These are phyloP conservation scores for Phlebiopsis gigantea DNA, from an alignment of 768 basidiomycete genomes.

Conservation along the genomic window DNA sequence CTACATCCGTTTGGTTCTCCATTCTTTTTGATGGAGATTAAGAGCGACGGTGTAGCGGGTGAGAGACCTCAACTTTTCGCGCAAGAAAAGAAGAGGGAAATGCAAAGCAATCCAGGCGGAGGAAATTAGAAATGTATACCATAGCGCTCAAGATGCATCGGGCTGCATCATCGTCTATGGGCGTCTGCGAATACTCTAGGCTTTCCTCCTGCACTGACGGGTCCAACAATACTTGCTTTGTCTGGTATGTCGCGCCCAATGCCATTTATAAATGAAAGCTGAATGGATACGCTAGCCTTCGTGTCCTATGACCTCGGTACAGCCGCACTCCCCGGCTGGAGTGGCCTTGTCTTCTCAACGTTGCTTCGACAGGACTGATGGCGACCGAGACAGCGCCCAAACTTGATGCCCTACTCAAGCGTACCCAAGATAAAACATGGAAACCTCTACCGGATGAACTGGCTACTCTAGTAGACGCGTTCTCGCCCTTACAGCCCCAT, in stretches of 20 bases:
- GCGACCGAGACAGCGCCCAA: slow-evolving; percentile 17
- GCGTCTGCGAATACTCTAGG: not conserved
- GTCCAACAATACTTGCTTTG: not conserved
- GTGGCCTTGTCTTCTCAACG: not conserved
- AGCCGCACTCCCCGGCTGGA: not conserved
- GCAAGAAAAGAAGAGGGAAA: no score
- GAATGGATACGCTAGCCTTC: not conserved
- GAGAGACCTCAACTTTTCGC: no score
- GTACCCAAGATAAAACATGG: slow-evolving; percentile 26
- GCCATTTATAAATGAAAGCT: no score
- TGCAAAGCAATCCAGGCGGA: not conserved
- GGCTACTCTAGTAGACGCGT: slow-evolving; percentile 44
- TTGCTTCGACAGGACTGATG: slow-evolving; percentile 3
- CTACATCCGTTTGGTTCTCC: no score
- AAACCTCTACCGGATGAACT: slow-evolving; percentile 50
- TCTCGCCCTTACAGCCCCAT: slow-evolving; percentile 41
- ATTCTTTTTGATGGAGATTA: no score
- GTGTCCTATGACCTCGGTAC: not conserved
- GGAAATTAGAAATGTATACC: not conserved
- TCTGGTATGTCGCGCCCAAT: no score
- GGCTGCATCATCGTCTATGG: not conserved
- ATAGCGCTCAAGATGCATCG: slow-evolving; percentile 2
- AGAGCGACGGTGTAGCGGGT: no score
- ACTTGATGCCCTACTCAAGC: slow-evolving; percentile 29
- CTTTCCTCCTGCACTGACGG: not conserved